Conservation (phyloP, 2,329 filamentous ascomycete genomes). For the Fusarium anthophilum region DNA sequence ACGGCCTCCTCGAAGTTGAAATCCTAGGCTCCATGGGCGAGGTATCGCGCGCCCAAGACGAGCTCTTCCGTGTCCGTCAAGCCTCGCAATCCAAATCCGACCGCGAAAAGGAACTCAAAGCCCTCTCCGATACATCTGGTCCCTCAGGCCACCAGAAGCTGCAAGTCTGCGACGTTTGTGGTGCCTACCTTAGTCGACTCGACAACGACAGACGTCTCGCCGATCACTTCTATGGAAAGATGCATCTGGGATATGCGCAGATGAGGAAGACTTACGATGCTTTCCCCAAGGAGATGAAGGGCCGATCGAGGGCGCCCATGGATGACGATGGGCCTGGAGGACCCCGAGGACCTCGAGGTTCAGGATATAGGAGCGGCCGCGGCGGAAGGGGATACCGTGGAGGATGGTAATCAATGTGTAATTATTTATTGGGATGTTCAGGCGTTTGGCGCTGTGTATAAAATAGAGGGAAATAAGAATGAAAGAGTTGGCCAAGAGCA, state of each 20-base stretch:
- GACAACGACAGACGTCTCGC: conserved; percentile 95
- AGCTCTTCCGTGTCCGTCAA: conserved; percentile 86
- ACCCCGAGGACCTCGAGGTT: conserved; percentile 61
- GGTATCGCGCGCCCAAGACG: conserved; percentile 84
- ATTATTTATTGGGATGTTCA: conserved; percentile 5
- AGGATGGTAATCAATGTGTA: conserved; percentile 52
- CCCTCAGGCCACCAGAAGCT: conserved; percentile 97
- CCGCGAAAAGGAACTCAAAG: conserved; percentile 87
- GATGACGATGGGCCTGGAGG: conserved; percentile 59
- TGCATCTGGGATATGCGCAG: conserved; percentile 97
- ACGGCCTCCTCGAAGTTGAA: conserved; percentile 85
- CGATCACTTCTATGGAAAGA: conserved; percentile 99
- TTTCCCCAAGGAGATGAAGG: conserved; percentile 88
- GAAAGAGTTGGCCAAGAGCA: conserved; percentile 4
- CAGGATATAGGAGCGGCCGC: conserved; percentile 62
- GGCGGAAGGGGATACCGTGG: conserved; percentile 61
- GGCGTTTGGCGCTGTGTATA: conserved; percentile 38
- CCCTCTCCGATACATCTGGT: conserved; percentile 88
- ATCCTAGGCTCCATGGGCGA: conserved; percentile 84
- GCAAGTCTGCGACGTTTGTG: conserved; percentile 98
- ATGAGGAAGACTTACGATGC: conserved; percentile 94
- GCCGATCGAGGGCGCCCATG: conserved; percentile 68
- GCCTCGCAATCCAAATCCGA: conserved; percentile 84
- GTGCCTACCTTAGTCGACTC: conserved; percentile 88
- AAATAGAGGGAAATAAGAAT: conserved; percentile 24